phyloP scores from a whole-genome alignment of 805 yeast species.

The Wickerhamomyces pijperi region DNA sequence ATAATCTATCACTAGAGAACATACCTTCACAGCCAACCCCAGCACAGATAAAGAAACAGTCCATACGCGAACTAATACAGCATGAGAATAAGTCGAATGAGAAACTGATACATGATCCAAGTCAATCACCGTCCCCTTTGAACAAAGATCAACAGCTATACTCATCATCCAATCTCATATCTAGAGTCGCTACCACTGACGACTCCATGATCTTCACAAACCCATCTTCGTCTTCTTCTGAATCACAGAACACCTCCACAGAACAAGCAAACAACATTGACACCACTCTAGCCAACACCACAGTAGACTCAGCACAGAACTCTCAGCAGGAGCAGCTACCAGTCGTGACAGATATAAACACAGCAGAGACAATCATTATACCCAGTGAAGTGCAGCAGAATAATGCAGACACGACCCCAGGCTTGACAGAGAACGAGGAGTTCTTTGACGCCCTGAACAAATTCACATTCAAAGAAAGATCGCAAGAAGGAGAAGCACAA shows the following conservation, averaged over 20 bases:
- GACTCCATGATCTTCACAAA: constrained; percentile 18
- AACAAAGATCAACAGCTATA: not conserved
- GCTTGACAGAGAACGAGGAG: constrained; percentile 3
- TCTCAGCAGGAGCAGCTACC: no score
- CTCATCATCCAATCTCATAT: constrained; percentile 12
- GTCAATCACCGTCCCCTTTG: constrained; percentile 3
- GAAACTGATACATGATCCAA: no score
- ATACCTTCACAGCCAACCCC: not conserved
- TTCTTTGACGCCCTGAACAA: constrained; percentile 8
- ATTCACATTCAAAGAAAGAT: not conserved
- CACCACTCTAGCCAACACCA: no score
- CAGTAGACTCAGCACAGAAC: no score
- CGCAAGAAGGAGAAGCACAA: not conserved
- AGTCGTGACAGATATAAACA: not conserved
- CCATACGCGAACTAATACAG: no score
- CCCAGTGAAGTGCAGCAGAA: no score
- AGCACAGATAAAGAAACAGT: not conserved
- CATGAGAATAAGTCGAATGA: not conserved
- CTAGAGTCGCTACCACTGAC: constrained; percentile 15
- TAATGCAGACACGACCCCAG: no score
- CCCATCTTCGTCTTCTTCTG: constrained; percentile 14
- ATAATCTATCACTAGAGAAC: not conserved
- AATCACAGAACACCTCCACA: constrained; percentile 15
- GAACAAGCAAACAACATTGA: not conserved
- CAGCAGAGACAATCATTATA: not conserved